A percentile compares a stretch with the other conserved stretches of the same genome.
phyloP scores from a whole-genome alignment of 176 grass and related monocot genomes.

The Paspalum vaginatum region DNA sequence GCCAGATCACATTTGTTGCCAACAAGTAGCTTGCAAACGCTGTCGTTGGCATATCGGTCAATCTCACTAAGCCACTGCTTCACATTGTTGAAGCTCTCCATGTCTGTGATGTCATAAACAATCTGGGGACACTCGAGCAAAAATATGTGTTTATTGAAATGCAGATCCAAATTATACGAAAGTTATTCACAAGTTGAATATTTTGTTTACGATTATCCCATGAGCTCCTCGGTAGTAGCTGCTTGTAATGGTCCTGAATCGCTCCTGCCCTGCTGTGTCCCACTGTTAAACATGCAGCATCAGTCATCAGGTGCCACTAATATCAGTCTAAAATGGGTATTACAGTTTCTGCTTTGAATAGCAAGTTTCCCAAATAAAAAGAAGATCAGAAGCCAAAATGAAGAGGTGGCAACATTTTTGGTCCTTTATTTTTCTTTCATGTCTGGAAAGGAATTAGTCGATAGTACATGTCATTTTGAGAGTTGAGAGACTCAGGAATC shows the following conservation, averaged over 20 bases:
- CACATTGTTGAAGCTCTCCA: conserved; percentile 86
- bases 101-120: conserved; percentile 91
- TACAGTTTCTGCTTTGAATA: not conserved
- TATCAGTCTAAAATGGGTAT: conserved; percentile 1
- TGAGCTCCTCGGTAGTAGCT: conserved; percentile 94
- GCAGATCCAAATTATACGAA: not conserved
- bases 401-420: not conserved
- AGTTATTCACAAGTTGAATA: not conserved
- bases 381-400: not conserved
- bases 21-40: conserved; percentile 80
- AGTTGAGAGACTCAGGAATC: too few relatives aligned
- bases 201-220: conserved; percentile 67
- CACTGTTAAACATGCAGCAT: conserved; percentile 49
- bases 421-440: not conserved
- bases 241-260: conserved; percentile 93
- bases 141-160: not conserved
- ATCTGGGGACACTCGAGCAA: conserved; percentile 45
- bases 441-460: not conserved
- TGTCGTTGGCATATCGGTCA: conserved; percentile 73
- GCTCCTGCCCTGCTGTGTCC: conserved; percentile 95
- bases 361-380: not conserved
- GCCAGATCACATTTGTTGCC: conserved; percentile 90
- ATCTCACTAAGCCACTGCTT: conserved; percentile 93
- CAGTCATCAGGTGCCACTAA: not conserved
- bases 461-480: not conserved